Percentiles rank a stretch among this genome's conserved stretches.
phyloP scores from a whole-genome alignment of 768 basidiomycete species.

The Termitomyces sp. region DNA sequence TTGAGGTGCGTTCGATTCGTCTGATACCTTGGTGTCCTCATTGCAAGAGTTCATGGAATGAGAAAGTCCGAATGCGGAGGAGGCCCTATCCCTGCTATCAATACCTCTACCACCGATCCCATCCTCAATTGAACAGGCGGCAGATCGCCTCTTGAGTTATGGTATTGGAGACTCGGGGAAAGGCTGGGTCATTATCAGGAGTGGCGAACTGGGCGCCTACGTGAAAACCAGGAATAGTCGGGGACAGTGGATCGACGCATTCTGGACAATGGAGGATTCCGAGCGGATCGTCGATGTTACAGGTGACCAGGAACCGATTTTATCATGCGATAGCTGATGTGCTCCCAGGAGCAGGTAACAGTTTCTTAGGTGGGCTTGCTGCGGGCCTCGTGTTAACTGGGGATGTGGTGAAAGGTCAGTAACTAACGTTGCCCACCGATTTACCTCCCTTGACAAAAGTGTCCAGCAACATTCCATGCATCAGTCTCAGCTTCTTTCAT shows the following conservation, averaged over 20 bases:
- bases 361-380: slow-evolving; percentile 79
- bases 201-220: slow-evolving; percentile 70
- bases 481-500: slow-evolving; percentile 77
- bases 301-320: slow-evolving; percentile 34
- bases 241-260: slow-evolving; percentile 67
- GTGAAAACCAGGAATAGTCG: slow-evolving; percentile 35
- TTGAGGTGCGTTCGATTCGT: slow-evolving; percentile 46
- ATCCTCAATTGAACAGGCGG: slow-evolving; percentile 60
- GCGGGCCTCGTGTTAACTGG: slow-evolving; percentile 58
- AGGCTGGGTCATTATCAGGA: slow-evolving; percentile 69
- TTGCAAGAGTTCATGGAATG: background rate
- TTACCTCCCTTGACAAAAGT: background rate
- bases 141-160: slow-evolving; percentile 51
- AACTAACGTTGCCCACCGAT: slow-evolving; percentile 6
- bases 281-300: slow-evolving; percentile 75
- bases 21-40: background rate
- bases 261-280: slow-evolving; percentile 47
- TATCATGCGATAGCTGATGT: background rate
- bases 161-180: slow-evolving; percentile 44
- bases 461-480: slow-evolving; percentile 62
- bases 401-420: slow-evolving; percentile 63
- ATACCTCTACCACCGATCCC: slow-evolving; percentile 42
- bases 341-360: slow-evolving; percentile 80
- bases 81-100: slow-evolving; percentile 67
- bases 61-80: slow-evolving; percentile 78